Evolutionary conservation across 805 yeast species (phyloP).

Genomic region (Jamesozyma lodderae): DNA sequence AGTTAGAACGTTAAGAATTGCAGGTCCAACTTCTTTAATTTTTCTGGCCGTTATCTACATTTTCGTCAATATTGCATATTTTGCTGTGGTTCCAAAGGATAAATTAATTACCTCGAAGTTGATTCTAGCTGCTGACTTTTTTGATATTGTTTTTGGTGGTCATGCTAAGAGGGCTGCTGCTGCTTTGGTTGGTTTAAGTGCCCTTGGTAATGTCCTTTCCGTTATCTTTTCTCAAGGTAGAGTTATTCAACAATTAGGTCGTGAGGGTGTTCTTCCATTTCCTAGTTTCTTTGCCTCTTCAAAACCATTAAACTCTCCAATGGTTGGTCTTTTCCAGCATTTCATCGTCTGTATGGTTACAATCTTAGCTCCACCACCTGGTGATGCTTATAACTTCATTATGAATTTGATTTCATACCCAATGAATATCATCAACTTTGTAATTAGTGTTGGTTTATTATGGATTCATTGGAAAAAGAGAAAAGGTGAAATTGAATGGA

Average conservation of each 20-base stretch:
- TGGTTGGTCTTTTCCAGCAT: constrained; percentile 65
- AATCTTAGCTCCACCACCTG: constrained; percentile 75
- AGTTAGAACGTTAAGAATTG: constrained; percentile 52
- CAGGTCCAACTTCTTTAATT: constrained; percentile 67
- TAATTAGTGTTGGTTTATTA: constrained; percentile 50
- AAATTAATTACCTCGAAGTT: constrained; percentile 52
- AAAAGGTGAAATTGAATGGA: constrained; percentile 50
- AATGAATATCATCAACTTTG: constrained; percentile 62
- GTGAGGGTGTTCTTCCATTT: constrained; percentile 75
- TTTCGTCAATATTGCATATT: constrained; percentile 70
- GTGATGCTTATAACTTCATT: constrained; percentile 79
- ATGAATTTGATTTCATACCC: constrained; percentile 76
- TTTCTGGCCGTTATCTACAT: constrained; percentile 57
- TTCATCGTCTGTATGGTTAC: constrained; percentile 68
- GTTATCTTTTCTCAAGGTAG: constrained; percentile 79
- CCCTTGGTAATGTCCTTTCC: constrained; percentile 72
- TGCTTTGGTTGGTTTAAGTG: constrained; percentile 72
- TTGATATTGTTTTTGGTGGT: constrained; percentile 60
- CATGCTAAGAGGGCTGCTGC: constrained; percentile 65
- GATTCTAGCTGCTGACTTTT: constrained; percentile 68
- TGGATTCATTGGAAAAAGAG: constrained; percentile 44
- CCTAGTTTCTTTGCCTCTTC: constrained; percentile 61
- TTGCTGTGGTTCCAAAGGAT: constrained; percentile 69
- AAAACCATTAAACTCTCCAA: constrained; percentile 65
- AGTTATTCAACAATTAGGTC: constrained; percentile 68